These are phyloP conservation scores for Komagataella phaffii DNA, from an alignment of 805 yeast species.

Conservation along the genomic window DNA sequence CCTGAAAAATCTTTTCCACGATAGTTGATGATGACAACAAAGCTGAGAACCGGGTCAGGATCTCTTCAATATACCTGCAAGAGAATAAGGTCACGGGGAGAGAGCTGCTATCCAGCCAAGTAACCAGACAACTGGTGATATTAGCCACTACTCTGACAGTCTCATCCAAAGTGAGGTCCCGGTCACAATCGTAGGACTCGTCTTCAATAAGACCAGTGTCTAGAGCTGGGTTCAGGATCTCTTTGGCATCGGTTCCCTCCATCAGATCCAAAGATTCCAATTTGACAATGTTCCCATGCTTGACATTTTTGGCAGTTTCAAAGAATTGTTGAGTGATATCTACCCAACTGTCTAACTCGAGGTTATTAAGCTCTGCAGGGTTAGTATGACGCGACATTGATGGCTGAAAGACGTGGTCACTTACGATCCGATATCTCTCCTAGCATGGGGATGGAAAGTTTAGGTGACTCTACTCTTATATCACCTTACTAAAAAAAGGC, in stretches of 20 bases:
- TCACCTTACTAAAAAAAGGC: background rate
- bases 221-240: slow-evolving; percentile 53
- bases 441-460: background rate
- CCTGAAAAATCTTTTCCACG: slow-evolving; percentile 39
- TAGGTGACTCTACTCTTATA: background rate
- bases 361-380: background rate
- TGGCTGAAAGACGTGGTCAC: background rate
- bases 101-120: slow-evolving; percentile 70
- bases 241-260: slow-evolving; percentile 84
- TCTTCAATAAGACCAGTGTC: slow-evolving; percentile 61
- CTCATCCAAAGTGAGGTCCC: slow-evolving; percentile 18
- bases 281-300: slow-evolving; percentile 44
- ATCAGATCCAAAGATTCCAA: slow-evolving; percentile 49
- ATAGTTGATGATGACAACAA: slow-evolving; percentile 46
- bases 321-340: slow-evolving; percentile 2
- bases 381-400: background rate
- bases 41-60: slow-evolving; percentile 32
- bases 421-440: background rate
- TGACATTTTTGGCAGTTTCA: slow-evolving; percentile 12
- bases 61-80: slow-evolving; percentile 55
- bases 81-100: slow-evolving; percentile 68
- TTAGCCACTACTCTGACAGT: slow-evolving; percentile 40
- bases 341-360: background rate
- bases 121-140: slow-evolving; percentile 37
- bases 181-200: slow-evolving; percentile 25